Evolutionary conservation across 1,139 yeast species (phyloP), one percentile per base, ranked within the genome.

Genomic region (Taphrina betulina): DNA sequence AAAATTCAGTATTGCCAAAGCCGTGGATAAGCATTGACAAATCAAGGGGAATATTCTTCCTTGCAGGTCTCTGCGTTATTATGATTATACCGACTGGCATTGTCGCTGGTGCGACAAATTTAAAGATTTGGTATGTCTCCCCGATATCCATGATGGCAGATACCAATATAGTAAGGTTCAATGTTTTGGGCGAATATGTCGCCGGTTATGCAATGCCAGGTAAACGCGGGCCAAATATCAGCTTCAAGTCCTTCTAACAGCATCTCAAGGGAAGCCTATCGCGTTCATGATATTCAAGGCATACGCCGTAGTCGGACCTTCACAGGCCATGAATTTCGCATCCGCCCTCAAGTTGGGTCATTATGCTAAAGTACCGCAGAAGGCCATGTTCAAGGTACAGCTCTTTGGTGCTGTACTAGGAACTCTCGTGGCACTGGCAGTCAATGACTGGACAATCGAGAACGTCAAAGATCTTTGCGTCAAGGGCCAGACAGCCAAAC

Each of bases 121-220:
- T 75, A 59, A 65, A 72, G 3, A n/a, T n/a, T n/a, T n/a, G 75
- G 80, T 42, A 82, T n/a, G n/a, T n/a, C n/a, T n/a, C n/a, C n/a
- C n/a, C n/a, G n/a, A n/a, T n/a, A n/a, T n/a, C n/a, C n/a, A n/a
- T n/a, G n/a, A 82, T n/a, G n/a, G n/a, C n/a, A n/a, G n/a, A n/a
- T n/a, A n/a, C n/a, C n/a, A n/a, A n/a, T n/a, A n/a, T n/a, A n/a
- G 75, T 81, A 42, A 82, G 82, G n/a, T 71, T 82, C 59, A 79
- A 79, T 59, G 84, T 82, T 16, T 66, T 83, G 58, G 77, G 81
- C 3, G 85, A 83, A 66, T 71, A 82, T 60, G 74, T 83, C 58
- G 75, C 78, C 38, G 88, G 88, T 5, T 82, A 81, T 65, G 74
- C 82, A 57, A 66, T 78, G 20, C 85, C 85, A 1, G 86, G 86